These are phyloP conservation scores for Termitomyces sp. DNA, from an alignment of 768 basidiomycete genomes.

Conservation along the genomic window DNA sequence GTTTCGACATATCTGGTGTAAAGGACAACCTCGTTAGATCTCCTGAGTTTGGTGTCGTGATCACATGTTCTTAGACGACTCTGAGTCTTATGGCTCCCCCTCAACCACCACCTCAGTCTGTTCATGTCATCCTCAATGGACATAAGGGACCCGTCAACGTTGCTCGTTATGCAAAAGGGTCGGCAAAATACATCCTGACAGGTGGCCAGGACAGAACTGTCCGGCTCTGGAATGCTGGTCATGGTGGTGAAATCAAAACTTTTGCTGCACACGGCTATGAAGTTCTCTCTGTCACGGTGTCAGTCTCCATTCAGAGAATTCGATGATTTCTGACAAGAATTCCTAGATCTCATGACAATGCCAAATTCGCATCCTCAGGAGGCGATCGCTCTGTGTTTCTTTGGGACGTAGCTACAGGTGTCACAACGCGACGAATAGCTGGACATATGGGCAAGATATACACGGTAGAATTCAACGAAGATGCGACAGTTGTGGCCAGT, in stretches of 20 bases:
- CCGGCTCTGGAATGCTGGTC: conserved; percentile 84
- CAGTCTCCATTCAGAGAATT: conserved; percentile 24
- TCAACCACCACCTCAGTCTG: conserved; percentile 47
- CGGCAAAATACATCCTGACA: conserved; percentile 84
- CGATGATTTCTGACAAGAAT: not conserved
- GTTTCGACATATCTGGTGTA: conserved; percentile 42
- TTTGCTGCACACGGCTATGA: conserved; percentile 96
- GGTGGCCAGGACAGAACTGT: conserved; percentile 91
- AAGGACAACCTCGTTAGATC: not conserved
- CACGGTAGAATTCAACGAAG: conserved; percentile 84
- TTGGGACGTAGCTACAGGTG: conserved; percentile 92
- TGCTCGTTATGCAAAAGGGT: conserved; percentile 86
- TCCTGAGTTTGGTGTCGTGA: not conserved
- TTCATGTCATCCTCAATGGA: conserved; percentile 56
- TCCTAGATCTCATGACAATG: conserved; percentile 84
- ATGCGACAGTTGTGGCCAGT: conserved; percentile 82
- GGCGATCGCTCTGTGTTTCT: conserved; percentile 91
- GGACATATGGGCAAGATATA: conserved; percentile 93
- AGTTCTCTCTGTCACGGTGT: conserved; percentile 89
- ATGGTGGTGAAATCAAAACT: conserved; percentile 85
- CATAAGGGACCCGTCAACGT: conserved; percentile 89
- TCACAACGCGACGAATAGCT: conserved; percentile 74
- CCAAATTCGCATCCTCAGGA: conserved; percentile 88
- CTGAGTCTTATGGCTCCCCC: conserved; percentile 41
- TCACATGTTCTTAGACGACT: conserved; percentile 1